These are phyloP conservation scores for Rutstroemia sp. DNA, from an alignment of 2,329 filamentous ascomycete species.

Conservation along the genomic window DNA sequence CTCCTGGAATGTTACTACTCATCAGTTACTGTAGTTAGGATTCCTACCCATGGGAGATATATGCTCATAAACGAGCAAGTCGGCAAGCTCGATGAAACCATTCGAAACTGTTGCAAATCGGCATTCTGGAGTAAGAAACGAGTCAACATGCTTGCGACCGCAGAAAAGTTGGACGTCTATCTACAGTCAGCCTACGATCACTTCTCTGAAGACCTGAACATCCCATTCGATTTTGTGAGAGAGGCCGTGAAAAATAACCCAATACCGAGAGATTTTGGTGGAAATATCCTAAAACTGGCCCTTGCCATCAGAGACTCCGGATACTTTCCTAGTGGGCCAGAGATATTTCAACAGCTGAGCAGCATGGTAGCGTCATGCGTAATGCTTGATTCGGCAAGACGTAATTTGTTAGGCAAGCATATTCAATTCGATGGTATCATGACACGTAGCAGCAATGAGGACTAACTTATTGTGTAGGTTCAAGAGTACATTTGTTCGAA, in stretches of 20 bases:
- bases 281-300: constrained; percentile 42
- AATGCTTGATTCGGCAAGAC: constrained; percentile 37
- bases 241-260: constrained; percentile 38
- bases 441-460: no score
- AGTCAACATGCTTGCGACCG: constrained; percentile 40
- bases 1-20: constrained; percentile 44
- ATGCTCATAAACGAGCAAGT: constrained; percentile 44
- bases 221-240: constrained; percentile 44
- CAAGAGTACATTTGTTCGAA: neutral
- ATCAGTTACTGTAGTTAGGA: constrained; percentile 39
- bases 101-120: constrained; percentile 34
- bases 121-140: constrained; percentile 36
- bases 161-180: constrained; percentile 39
- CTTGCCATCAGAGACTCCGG: constrained; percentile 31
- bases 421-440: neutral
- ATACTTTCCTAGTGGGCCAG: constrained; percentile 22
- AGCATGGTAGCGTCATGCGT: constrained; percentile 44
- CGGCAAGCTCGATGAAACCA: constrained; percentile 36
- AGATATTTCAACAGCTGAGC: constrained; percentile 38
- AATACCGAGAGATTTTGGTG: constrained; percentile 40
- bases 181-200: constrained; percentile 44
- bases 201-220: constrained; percentile 37
- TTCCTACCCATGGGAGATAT: constrained; percentile 38
- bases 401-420: neutral
- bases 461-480: neutral